Conservation (phyloP, 495 filamentous ascomycete genomes). For the Parathielavia appendiculata region DNA sequence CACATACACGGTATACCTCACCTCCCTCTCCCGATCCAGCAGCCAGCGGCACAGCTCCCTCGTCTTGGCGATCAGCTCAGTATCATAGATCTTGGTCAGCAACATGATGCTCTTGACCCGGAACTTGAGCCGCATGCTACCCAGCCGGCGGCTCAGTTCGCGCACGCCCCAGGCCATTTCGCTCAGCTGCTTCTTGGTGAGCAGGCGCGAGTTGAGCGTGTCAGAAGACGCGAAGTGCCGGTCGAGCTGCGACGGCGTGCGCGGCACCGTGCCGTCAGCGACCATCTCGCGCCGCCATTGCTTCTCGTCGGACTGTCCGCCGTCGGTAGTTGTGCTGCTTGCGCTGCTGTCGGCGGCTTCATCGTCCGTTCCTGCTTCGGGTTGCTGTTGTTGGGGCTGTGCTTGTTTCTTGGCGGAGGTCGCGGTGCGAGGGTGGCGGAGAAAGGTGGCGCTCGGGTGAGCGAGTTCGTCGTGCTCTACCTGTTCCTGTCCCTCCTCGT, state of each 20-base stretch:
- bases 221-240: conserved; percentile 11
- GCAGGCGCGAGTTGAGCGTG: conserved; percentile 48
- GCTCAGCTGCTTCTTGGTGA: conserved; percentile 87
- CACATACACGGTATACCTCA: conserved; percentile 71
- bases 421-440: not conserved
- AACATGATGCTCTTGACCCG: conserved; percentile 79
- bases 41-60: conserved; percentile 77
- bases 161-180: conserved; percentile 96
- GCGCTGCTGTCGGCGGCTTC: not conserved
- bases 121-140: conserved; percentile 71
- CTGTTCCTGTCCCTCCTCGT: not conserved
- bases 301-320: conserved; percentile 43
- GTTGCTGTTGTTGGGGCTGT: not conserved
- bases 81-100: conserved; percentile 83
- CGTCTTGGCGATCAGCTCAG: conserved; percentile 71
- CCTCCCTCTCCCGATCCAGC: conserved; percentile 65
- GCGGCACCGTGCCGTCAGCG: not conserved
- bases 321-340: conserved; percentile 4
- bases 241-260: conserved; percentile 28
- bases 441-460: not conserved
- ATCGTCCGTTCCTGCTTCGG: not conserved
- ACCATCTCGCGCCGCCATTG: conserved; percentile 38
- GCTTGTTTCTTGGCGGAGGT: not conserved
- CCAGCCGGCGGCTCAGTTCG: conserved; percentile 79
- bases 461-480: not conserved